Base-by-base conservation (phyloP, 2,329 filamentous ascomycete species). In the Chrysoporthe cubensis region DNA sequence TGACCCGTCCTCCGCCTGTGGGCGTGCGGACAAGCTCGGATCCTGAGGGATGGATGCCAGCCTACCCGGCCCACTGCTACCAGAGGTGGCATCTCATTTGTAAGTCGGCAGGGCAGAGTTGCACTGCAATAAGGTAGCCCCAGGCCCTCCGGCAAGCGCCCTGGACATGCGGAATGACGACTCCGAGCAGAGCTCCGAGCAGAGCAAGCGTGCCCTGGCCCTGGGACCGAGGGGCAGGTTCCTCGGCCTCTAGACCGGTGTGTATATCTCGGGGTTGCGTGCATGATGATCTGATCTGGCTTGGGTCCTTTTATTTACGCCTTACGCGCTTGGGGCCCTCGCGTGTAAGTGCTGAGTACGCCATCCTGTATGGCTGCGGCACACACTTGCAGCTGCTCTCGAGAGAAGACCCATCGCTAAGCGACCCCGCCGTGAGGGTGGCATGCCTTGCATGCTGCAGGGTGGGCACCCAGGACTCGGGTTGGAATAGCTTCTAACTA, bases 401-500 rank as follows among this genome's bases (percentile, higher is more conserved):
- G 4, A 21, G 26, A 14, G 4, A 32, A 11, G 8, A 14, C 50
- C 50, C 32, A 40, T 26, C 54, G n/a, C 54, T n/a, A 9, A 13
- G n/a, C 18, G 32, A 40, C 54, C 54, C 54, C 54, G 54, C 54
- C 34, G 44, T 43, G n/a, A 26, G 37, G 18, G 16, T 34, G 32
- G 56, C 11, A 58, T 58, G 56, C 34, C 56, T 18, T 58, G 34
- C 57, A 60, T 44, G 54, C 54, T 60, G 57, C n/a, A 44, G 21
- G 18, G 56, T n/a, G 34, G 14, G 56, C 56, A 42, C 16, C 34
- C 56, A 42, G 40, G 18, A 40, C 56, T 13, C n/a, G 56, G 34
- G 9, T 37, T 18, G 34, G 2, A 14, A 16, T 2, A 21, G 32
- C 37, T 37, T 14, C 46, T 18, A 26, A 26, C 26, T 26, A 26